Conservation (phyloP, 345 rosid genomes). For the Populus deltoides region DNA sequence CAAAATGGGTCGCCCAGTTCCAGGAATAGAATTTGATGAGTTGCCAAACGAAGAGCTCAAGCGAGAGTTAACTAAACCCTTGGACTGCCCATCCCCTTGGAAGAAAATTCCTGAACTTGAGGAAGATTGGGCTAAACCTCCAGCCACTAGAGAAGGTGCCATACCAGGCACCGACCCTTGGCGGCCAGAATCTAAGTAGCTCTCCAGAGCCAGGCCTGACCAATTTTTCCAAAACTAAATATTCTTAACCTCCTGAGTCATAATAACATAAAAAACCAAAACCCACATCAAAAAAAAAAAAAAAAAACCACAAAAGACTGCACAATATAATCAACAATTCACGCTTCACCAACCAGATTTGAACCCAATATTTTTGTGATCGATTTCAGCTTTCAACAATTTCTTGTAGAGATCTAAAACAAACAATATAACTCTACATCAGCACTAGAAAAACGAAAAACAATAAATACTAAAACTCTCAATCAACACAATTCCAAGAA, state of each 20-base stretch:
- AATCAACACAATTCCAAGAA: background rate
- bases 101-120: conserved; percentile 91
- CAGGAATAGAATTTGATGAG: conserved; percentile 69
- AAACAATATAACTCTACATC: conserved; percentile 26
- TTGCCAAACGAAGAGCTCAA: conserved; percentile 78
- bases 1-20: conserved; percentile 64
- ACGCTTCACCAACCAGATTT: conserved; percentile 29
- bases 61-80: conserved; percentile 78
- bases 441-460: conserved; percentile 10
- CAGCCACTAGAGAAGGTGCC: conserved; percentile 81
- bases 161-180: conserved; percentile 53
- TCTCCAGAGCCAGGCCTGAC: conserved; percentile 68
- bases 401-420: conserved; percentile 43
- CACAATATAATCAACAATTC: conserved; percentile 11
- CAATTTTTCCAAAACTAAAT: conserved; percentile 26
- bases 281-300: background rate
- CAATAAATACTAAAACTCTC: background rate
- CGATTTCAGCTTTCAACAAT: conserved; percentile 41
- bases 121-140: conserved; percentile 81
- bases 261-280: conserved; percentile 19
- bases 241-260: conserved; percentile 29
- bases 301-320: conserved; percentile 6
- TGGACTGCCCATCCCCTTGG: conserved; percentile 94
- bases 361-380: conserved; percentile 31
- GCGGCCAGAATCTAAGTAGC: conserved; percentile 62